A percentile compares a stretch with the other conserved stretches of the same genome.
Evolutionary conservation across 805 yeast genomes (phyloP).

Genomic region (Vanderwaltozyma tropicalis): DNA sequence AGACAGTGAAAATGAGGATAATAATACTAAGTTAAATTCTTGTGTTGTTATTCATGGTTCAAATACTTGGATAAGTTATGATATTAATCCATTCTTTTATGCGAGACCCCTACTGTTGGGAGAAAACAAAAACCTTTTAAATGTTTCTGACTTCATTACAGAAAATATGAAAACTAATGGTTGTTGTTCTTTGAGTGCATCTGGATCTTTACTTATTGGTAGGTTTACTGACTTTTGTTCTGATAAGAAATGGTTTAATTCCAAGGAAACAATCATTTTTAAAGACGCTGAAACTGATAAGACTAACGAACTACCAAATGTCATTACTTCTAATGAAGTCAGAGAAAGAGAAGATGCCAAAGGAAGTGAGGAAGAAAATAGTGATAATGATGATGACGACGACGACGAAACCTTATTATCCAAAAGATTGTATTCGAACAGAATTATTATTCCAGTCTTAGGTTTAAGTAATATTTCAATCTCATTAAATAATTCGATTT

Average conservation of each 20-base stretch:
- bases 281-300: neutral
- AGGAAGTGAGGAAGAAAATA: slow-evolving; percentile 2
- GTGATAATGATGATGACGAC: slow-evolving; percentile 7
- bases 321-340: neutral
- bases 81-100: slow-evolving; percentile 11
- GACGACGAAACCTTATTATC: slow-evolving; percentile 5
- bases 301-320: neutral
- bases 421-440: neutral
- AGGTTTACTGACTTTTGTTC: slow-evolving; percentile 14
- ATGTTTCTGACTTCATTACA: slow-evolving; percentile 14
- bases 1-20: slow-evolving; percentile 1
- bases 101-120: slow-evolving; percentile 24
- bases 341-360: slow-evolving; percentile 1
- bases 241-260: slow-evolving; percentile 18
- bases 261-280: neutral
- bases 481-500: neutral
- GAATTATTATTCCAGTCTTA: neutral
- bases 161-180: slow-evolving; percentile 19
- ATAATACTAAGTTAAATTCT: slow-evolving; percentile 1
- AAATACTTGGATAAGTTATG: slow-evolving; percentile 28
- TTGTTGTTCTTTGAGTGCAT: slow-evolving; percentile 17
- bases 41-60: slow-evolving; percentile 26
- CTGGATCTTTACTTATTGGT: slow-evolving; percentile 23
- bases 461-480: neutral
- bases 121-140: slow-evolving; percentile 5